Conservation (phyloP, 2,329 filamentous ascomycete genomes). For the Cytospora piceicola region DNA sequence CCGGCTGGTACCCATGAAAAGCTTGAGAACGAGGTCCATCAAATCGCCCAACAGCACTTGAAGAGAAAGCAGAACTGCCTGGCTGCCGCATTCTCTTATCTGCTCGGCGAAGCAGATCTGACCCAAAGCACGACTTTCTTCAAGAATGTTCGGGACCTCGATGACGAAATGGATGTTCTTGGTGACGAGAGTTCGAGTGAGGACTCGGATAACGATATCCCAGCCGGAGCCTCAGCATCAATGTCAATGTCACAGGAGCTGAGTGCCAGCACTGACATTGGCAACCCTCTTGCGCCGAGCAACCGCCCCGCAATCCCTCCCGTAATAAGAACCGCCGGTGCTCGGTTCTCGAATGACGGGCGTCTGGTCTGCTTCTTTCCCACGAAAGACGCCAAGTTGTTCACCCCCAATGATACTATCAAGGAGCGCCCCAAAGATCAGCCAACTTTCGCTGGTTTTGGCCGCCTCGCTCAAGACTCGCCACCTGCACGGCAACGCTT, state of each 20-base stretch:
- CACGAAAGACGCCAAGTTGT: conserved; percentile 66
- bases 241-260: conserved; percentile 70
- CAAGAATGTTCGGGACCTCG: conserved; percentile 66
- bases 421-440: conserved; percentile 57
- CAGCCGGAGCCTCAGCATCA: conserved; percentile 56
- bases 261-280: conserved; percentile 56
- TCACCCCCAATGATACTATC: conserved; percentile 49
- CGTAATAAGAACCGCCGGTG: conserved; percentile 61
- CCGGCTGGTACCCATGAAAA: conserved; percentile 56
- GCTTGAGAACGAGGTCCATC: conserved; percentile 59
- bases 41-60: conserved; percentile 60
- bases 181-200: conserved; percentile 83
- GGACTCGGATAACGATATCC: conserved; percentile 69
- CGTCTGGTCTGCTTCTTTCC: conserved; percentile 70
- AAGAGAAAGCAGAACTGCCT: conserved; percentile 64
- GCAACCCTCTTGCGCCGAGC: conserved; percentile 55
- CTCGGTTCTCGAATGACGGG: conserved; percentile 64
- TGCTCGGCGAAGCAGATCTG: conserved; percentile 66
- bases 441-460: conserved; percentile 61
- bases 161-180: conserved; percentile 59
- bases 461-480: conserved; percentile 56
- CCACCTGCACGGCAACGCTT: conserved; percentile 51
- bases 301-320: conserved; percentile 60
- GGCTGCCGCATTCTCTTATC: conserved; percentile 64
- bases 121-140: conserved; percentile 64